Evolutionary conservation across 1,139 yeast species (phyloP).

Genomic region (Chernovozyma aurita): DNA sequence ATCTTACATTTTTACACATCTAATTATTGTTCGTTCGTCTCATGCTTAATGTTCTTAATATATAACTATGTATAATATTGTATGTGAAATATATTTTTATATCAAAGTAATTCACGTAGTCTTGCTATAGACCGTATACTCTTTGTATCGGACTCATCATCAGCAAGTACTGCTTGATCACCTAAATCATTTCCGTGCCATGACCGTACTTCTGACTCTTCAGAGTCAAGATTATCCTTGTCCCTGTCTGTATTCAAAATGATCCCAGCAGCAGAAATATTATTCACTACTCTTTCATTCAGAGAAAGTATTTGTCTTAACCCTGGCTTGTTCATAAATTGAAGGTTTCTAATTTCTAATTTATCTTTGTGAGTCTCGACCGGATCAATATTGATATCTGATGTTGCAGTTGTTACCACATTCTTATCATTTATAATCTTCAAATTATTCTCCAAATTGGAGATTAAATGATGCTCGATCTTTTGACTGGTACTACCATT

Average conservation of each 20-base stretch:
- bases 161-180: constrained; percentile 1
- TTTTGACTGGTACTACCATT: background rate
- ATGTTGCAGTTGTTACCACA: background rate
- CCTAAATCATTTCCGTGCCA: constrained; percentile 3
- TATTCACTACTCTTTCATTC: background rate
- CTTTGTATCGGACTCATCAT: constrained; percentile 8
- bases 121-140: constrained; percentile 11
- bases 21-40: background rate
- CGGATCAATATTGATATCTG: background rate
- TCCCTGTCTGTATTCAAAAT: constrained; percentile 5
- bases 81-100: background rate
- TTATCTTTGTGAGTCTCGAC: background rate
- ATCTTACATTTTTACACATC: background rate
- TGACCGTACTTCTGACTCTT: constrained; percentile 3
- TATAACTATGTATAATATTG: no score
- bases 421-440: background rate
- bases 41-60: no score
- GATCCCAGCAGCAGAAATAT: constrained; percentile 8
- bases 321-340: background rate
- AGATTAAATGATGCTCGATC: background rate
- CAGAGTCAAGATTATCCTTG: background rate
- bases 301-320: background rate
- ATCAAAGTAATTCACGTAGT: constrained; percentile 6
- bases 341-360: background rate
- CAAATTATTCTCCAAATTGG: constrained; percentile 5